Evolutionary conservation across 148 eudicot genomes (phyloP).

Genomic region (Chenopodium quinoa): DNA sequence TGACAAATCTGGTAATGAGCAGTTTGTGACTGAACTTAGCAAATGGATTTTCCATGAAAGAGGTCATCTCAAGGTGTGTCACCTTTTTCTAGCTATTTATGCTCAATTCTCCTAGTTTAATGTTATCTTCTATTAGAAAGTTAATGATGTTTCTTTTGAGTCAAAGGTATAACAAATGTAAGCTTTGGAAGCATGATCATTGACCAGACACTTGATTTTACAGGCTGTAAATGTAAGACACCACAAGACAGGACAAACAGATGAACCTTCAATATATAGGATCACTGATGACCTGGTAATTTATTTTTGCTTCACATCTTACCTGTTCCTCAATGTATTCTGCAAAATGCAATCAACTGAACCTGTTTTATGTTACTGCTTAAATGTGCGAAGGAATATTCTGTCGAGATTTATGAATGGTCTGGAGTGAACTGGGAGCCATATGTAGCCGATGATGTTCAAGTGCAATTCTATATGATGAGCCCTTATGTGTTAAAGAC

Average conservation of each 20-base stretch:
- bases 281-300: constrained; percentile 39
- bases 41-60: constrained; percentile 96
- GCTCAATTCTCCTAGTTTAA: not conserved
- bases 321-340: not conserved
- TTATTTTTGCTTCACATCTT: not conserved
- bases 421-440: constrained; percentile 44
- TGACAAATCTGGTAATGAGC: constrained; percentile 82
- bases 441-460: constrained; percentile 42
- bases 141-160: not conserved
- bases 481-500: constrained; percentile 46
- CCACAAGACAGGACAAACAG: constrained; percentile 34
- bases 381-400: constrained; percentile 31
- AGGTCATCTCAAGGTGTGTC: constrained; percentile 79
- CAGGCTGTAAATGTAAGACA: constrained; percentile 41
- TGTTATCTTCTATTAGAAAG: not conserved
- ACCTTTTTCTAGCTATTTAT: not conserved
- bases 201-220: not conserved
- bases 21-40: constrained; percentile 75
- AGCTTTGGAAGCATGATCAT: not conserved
- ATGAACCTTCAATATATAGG: constrained; percentile 42
- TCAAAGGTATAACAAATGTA: not conserved
- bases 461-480: constrained; percentile 49
- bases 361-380: not conserved
- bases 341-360: not conserved
- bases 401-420: constrained; percentile 45